Evolutionary conservation across 1,139 yeast species (phyloP).

Genomic region (Sugiyamaella castrensis): DNA sequence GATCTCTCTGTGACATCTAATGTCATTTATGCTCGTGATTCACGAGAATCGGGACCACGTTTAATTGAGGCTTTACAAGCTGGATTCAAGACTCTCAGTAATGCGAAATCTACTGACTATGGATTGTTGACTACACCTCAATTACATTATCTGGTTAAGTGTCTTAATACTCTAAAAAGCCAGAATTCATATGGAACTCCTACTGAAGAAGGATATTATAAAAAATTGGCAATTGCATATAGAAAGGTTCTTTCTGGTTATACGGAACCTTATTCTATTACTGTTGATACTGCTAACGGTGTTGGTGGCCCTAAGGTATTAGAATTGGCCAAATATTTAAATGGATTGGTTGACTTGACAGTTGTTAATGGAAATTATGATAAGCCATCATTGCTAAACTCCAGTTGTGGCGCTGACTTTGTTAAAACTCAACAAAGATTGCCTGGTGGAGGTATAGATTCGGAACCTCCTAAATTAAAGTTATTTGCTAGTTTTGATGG

Average conservation of each 20-base stretch:
- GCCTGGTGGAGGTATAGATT: conserved; percentile 58
- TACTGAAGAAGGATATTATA: conserved; percentile 67
- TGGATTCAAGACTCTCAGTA: conserved; percentile 54
- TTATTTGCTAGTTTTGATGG: conserved; percentile 91
- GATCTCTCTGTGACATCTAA: conserved; percentile 42
- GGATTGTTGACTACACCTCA: conserved; percentile 91
- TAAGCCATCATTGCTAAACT: conserved; percentile 61
- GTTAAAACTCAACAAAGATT: conserved; percentile 84
- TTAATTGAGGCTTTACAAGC: conserved; percentile 63
- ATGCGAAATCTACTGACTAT: conserved; percentile 51
- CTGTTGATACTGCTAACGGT: conserved; percentile 91
- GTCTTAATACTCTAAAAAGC: conserved; percentile 53
- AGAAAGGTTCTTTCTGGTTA: conserved; percentile 38
- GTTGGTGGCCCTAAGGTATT: conserved; percentile 81
- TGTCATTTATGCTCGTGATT: conserved; percentile 53
- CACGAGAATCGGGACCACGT: conserved; percentile 68
- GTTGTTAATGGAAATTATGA: conserved; percentile 61
- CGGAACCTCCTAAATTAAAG: conserved; percentile 30
- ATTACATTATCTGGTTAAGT: conserved; percentile 80
- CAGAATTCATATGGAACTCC: conserved; percentile 56
- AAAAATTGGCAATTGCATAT: conserved; percentile 54
- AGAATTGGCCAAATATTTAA: conserved; percentile 45
- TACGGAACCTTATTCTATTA: conserved; percentile 41
- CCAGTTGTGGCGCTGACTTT: conserved; percentile 90
- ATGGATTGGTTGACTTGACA: conserved; percentile 40